Conservation (phyloP, 176 grass and related monocot species). For the Panicum miliaceum region DNA sequence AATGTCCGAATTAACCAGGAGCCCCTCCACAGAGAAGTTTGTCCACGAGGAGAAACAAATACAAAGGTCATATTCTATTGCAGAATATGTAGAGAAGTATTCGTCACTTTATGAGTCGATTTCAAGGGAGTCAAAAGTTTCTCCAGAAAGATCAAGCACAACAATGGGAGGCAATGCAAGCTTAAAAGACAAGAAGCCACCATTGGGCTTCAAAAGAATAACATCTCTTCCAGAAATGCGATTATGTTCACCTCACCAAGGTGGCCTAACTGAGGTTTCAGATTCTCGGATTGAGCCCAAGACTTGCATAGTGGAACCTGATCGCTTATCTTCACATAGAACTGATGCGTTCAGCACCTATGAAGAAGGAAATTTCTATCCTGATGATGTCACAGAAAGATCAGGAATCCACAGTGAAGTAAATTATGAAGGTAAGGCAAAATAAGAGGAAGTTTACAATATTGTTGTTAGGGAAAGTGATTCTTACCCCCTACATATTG, state of each 20-base stretch:
- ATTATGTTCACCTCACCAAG: constrained; percentile 40
- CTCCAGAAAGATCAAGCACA: constrained; percentile 32
- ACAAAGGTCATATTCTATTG: constrained; percentile 63
- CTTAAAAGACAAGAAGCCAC: constrained; percentile 36
- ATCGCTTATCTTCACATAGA: constrained; percentile 5
- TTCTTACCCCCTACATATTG: not conserved
- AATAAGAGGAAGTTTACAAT: not conserved
- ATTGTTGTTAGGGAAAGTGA: not conserved
- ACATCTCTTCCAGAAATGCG: constrained; percentile 69
- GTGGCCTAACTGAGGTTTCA: constrained; percentile 34
- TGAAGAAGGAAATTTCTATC: constrained; percentile 45
- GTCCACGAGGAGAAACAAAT: constrained; percentile 51
- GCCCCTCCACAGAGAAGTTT: constrained; percentile 41
- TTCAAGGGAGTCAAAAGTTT: constrained; percentile 43
- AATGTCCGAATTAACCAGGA: constrained; percentile 39
- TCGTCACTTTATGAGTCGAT: constrained; percentile 62
- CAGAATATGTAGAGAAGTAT: constrained; percentile 71
- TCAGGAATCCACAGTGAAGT: constrained; percentile 31
- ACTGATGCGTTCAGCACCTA: constrained; percentile 24
- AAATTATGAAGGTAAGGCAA: constrained; percentile 43
- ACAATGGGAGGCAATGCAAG: constrained; percentile 2
- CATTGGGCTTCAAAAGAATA: constrained; percentile 57
- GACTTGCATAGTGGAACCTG: constrained; percentile 29
- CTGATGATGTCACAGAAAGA: constrained; percentile 38
- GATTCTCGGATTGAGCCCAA: constrained; percentile 24